Percentiles rank a stretch among this genome's conserved stretches.
These are phyloP conservation scores for Macrotyloma uniflorum DNA, from an alignment of 306 rosid species.

Conservation along the genomic window DNA sequence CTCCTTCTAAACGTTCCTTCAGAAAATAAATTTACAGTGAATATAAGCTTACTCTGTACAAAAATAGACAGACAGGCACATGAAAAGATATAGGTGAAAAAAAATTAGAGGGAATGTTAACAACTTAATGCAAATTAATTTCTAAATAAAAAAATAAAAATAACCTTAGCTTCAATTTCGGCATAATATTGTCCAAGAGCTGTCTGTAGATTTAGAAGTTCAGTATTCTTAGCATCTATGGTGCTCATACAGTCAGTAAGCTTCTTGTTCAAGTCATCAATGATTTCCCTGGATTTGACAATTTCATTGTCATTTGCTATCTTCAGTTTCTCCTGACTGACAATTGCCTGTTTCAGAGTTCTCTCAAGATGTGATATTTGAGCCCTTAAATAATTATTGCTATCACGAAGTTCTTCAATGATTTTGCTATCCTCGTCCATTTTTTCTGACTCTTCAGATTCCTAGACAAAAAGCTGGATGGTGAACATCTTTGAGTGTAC, in stretches of 20 bases:
- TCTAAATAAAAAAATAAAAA: not conserved
- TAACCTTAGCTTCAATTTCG: conserved; percentile 97
- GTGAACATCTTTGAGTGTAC: conserved; percentile 15
- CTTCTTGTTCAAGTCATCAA: conserved; percentile 79
- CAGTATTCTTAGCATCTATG: conserved; percentile 82
- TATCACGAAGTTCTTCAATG: conserved; percentile 79
- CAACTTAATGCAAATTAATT: conserved; percentile 2
- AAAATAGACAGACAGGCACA: conserved; percentile 26
- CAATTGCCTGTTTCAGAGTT: conserved; percentile 73
- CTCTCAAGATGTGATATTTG: conserved; percentile 77
- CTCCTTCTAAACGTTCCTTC: conserved; percentile 88
- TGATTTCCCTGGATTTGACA: conserved; percentile 64
- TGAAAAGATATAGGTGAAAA: not conserved
- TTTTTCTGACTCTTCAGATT: conserved; percentile 92
- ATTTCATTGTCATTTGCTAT: conserved; percentile 58
- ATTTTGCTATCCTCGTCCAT: conserved; percentile 95
- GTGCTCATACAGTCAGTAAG: conserved; percentile 65
- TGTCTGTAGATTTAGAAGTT: conserved; percentile 91
- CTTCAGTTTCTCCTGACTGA: conserved; percentile 71
- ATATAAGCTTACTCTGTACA: conserved; percentile 33
- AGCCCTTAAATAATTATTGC: conserved; percentile 60
- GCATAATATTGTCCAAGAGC: conserved; percentile 99
- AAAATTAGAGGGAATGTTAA: not conserved
- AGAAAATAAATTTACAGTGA: conserved; percentile 29
- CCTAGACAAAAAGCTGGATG: conserved; percentile 54